Conservation (phyloP, 805 yeast species). For the Metschnikowia cubensis region DNA sequence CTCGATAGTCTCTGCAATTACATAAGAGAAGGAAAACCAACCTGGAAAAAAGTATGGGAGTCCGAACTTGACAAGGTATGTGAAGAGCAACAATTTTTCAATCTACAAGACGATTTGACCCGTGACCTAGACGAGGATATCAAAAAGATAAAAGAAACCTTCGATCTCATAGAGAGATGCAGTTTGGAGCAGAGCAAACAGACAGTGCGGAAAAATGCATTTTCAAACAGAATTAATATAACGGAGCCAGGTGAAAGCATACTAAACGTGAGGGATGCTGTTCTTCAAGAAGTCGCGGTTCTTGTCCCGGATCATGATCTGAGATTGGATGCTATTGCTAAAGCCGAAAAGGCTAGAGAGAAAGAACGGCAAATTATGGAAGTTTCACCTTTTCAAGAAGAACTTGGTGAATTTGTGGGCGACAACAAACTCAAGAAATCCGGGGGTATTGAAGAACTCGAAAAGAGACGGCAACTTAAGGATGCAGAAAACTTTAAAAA, state of each 20-base stretch:
- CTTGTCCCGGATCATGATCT: conserved; percentile 79
- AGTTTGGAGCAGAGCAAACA: conserved; percentile 71
- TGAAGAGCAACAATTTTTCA: conserved; percentile 90
- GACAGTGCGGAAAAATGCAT: conserved; percentile 40
- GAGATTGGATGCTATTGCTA: conserved; percentile 82
- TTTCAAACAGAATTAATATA: conserved; percentile 42
- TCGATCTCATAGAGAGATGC: conserved; percentile 74
- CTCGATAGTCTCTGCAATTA: conserved; percentile 55
- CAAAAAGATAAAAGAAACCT: conserved; percentile 75
- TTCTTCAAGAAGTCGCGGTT: conserved; percentile 73
- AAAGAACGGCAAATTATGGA: conserved; percentile 58
- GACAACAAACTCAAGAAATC: conserved; percentile 71
- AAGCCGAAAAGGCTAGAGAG: conserved; percentile 77
- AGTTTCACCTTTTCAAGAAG: conserved; percentile 73
- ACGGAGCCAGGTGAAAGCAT: conserved; percentile 63
- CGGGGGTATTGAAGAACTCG: conserved; percentile 89
- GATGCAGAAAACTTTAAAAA: conserved; percentile 68
- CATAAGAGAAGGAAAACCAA: conserved; percentile 67
- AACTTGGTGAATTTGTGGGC: conserved; percentile 78
- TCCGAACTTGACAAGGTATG: conserved; percentile 83
- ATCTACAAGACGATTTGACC: conserved; percentile 82
- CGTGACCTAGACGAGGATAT: conserved; percentile 78
- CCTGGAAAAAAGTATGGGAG: conserved; percentile 92
- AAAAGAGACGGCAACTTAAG: conserved; percentile 58
- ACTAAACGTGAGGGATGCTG: conserved; percentile 65